phyloP scores from a whole-genome alignment of 805 yeast species.

The Starmerella khaoyaiensis region DNA sequence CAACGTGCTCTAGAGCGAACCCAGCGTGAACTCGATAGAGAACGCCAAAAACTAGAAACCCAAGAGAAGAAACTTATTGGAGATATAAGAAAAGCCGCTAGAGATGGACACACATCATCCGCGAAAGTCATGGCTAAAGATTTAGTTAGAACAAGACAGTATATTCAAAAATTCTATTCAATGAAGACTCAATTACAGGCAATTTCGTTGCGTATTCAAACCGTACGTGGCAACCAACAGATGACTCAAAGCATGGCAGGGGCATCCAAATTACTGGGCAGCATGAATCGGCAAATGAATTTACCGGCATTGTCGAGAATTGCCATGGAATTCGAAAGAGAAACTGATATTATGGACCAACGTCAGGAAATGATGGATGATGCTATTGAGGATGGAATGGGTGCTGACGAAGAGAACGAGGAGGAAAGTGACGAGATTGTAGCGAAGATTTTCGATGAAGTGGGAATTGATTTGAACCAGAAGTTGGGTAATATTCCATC shows the following conservation, averaged over 20 bases:
- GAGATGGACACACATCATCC: conserved; percentile 74
- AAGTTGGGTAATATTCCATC: conserved; percentile 41
- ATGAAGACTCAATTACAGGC: conserved; percentile 97
- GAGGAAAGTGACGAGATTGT: conserved; percentile 80
- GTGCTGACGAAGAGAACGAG: conserved; percentile 70
- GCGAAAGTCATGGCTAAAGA: conserved; percentile 95
- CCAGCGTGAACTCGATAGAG: conserved; percentile 84
- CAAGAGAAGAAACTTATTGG: conserved; percentile 80
- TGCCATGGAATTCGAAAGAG: conserved; percentile 89
- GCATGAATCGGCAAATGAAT: conserved; percentile 85
- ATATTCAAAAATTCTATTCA: conserved; percentile 73
- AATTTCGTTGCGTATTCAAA: conserved; percentile 76
- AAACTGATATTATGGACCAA: conserved; percentile 94
- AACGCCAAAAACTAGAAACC: conserved; percentile 67
- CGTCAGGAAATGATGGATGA: conserved; percentile 98
- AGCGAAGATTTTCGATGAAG: conserved; percentile 83
- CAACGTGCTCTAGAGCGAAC: conserved; percentile 92
- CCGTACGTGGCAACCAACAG: conserved; percentile 85
- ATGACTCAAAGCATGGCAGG: conserved; percentile 93
- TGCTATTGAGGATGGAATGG: conserved; percentile 94
- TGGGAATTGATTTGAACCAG: conserved; percentile 69
- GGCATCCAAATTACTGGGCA: conserved; percentile 70
- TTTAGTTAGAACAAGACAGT: conserved; percentile 70
- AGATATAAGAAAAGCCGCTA: conserved; percentile 87
- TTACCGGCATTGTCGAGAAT: conserved; percentile 77